A percentile compares a stretch with the other conserved stretches of the same genome.
Evolutionary conservation across 208 protist genomes (phyloP).

Genomic region (Tetramitus jugosus): DNA sequence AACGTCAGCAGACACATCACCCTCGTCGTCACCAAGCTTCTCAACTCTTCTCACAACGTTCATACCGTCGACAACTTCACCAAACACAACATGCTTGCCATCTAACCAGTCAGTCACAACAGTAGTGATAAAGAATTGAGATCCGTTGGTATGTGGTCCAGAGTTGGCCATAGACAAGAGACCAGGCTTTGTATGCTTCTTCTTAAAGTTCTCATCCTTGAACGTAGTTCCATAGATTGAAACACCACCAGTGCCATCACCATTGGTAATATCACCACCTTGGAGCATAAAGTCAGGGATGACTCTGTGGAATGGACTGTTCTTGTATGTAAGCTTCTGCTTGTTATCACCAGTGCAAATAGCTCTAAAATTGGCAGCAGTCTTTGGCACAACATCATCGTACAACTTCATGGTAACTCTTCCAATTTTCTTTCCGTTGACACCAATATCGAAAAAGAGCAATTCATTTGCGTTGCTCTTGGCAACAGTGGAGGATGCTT

Average conservation of each 20-base stretch:
- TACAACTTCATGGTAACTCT: conserved; percentile 37
- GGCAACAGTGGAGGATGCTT: not conserved
- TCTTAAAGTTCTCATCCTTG: conserved; percentile 55
- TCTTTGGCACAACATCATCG: conserved; percentile 47
- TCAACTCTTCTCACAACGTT: not conserved
- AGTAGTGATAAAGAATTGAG: conserved; percentile 24
- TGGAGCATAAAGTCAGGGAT: conserved; percentile 54
- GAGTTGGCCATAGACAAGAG: conserved; percentile 33
- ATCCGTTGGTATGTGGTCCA: conserved; percentile 31
- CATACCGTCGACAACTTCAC: conserved; percentile 11
- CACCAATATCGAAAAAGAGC: not conserved
- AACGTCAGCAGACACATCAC: not conserved
- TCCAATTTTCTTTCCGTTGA: not conserved
- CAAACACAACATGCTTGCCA: conserved; percentile 21
- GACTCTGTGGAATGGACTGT: conserved; percentile 24
- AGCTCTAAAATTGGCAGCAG: conserved; percentile 35
- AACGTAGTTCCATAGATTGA: conserved; percentile 47
- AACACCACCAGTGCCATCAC: conserved; percentile 47
- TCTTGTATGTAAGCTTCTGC: not conserved
- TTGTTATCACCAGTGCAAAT: conserved; percentile 3
- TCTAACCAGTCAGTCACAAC: not conserved
- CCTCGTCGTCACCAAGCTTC: not conserved
- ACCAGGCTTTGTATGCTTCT: conserved; percentile 26
- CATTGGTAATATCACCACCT: conserved; percentile 50
- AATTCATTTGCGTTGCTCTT: too few species aligned